phyloP scores from a whole-genome alignment of 495 filamentous ascomycete genomes.

The Penicillium taxi region DNA sequence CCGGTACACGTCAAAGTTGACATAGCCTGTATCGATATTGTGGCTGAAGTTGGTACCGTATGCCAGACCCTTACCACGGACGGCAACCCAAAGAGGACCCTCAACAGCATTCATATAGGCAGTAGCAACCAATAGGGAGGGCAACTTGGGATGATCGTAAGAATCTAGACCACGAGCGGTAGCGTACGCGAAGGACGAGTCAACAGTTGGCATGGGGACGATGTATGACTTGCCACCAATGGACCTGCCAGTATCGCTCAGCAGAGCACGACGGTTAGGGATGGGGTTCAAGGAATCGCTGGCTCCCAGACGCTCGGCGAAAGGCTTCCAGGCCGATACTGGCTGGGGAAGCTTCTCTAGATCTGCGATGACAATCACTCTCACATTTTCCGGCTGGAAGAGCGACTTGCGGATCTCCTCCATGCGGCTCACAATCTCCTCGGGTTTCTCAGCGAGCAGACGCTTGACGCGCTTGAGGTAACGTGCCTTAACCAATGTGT shows the following conservation, averaged over 20 bases:
- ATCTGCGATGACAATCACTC: conserved; percentile 76
- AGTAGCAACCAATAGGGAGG: conserved; percentile 76
- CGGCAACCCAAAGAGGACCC: conserved; percentile 86
- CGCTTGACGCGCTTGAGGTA: conserved; percentile 79
- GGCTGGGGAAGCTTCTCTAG: conserved; percentile 67
- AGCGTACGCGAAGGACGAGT: conserved; percentile 81
- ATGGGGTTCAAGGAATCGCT: conserved; percentile 48
- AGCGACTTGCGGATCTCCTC: conserved; percentile 65
- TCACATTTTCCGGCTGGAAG: conserved; percentile 73
- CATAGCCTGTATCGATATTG: conserved; percentile 67
- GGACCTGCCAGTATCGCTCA: conserved; percentile 61
- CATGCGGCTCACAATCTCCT: conserved; percentile 64
- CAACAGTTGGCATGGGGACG: conserved; percentile 84
- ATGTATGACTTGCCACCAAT: conserved; percentile 70
- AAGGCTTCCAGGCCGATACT: conserved; percentile 73
- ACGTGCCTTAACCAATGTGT: conserved; percentile 77
- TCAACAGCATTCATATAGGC: conserved; percentile 90
- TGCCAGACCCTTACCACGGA: conserved; percentile 85
- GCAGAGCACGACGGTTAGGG: conserved; percentile 49
- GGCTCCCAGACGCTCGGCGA: conserved; percentile 44
- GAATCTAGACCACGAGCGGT: conserved; percentile 65
- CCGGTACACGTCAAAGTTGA: conserved; percentile 77
- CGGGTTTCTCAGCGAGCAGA: conserved; percentile 62
- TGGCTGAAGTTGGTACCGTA: conserved; percentile 74
- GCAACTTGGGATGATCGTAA: conserved; percentile 67